Evolutionary conservation across 192 early-diverging fungal genomes (phyloP).

Genomic region (Backusella macrospora): DNA sequence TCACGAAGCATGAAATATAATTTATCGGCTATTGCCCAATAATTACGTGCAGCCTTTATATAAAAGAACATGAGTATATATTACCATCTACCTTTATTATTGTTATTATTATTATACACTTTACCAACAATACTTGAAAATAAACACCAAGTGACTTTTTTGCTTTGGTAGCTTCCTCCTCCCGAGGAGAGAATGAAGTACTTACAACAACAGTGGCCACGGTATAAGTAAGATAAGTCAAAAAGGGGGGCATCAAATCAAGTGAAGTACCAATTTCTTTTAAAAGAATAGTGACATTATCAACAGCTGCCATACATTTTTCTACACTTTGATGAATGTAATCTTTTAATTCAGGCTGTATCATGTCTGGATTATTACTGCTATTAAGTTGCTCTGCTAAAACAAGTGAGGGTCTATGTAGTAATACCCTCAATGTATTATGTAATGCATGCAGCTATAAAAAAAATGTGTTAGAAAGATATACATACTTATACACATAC

Average conservation of each 20-base stretch:
- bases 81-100: background rate
- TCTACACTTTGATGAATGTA: conserved; percentile 45
- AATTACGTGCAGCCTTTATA: conserved; percentile 41
- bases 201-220: conserved; percentile 57
- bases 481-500: too few relatives aligned
- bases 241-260: conserved; percentile 46
- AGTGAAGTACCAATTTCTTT: conserved; percentile 35
- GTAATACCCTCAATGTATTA: conserved; percentile 47
- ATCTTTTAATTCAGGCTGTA: conserved; percentile 27
- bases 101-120: background rate
- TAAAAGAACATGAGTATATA: background rate
- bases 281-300: conserved; percentile 44
- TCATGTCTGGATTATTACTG: conserved; percentile 14
- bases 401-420: conserved; percentile 52
- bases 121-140: conserved; percentile 44
- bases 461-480: too few relatives aligned
- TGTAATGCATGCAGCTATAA: conserved; percentile 51
- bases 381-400: conserved; percentile 18
- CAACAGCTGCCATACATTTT: conserved; percentile 45
- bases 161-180: conserved; percentile 42
- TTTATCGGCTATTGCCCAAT: conserved; percentile 59
- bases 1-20: conserved; percentile 57
- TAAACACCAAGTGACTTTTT: conserved; percentile 44
- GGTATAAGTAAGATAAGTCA: conserved; percentile 52
- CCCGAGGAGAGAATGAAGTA: conserved; percentile 44